Evolutionary conservation across 1,139 yeast genomes (phyloP).

Genomic region (Blastobotrys raffinosifermentans): DNA sequence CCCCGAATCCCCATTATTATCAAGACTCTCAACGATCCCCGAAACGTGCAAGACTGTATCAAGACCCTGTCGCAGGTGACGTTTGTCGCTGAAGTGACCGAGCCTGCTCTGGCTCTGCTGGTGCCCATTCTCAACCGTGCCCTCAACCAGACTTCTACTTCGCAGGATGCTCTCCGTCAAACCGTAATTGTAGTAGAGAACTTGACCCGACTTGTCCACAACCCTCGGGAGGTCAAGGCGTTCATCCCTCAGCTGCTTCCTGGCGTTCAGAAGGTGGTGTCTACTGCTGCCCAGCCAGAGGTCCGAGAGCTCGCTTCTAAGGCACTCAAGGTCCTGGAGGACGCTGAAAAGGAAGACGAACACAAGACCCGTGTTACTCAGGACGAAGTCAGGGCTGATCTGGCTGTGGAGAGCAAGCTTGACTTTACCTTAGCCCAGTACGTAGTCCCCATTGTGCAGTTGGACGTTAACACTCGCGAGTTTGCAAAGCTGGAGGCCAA

Average conservation of each 20-base stretch:
- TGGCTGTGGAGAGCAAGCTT: slow-evolving; percentile 27
- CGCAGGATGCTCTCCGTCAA: slow-evolving; percentile 94
- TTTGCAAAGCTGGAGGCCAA: slow-evolving; percentile 67
- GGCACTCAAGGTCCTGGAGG: slow-evolving; percentile 74
- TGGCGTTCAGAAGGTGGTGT: slow-evolving; percentile 80
- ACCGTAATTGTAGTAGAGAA: slow-evolving; percentile 95
- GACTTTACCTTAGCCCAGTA: slow-evolving; percentile 44
- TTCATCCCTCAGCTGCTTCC: slow-evolving; percentile 84
- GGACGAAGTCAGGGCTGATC: slow-evolving; percentile 48
- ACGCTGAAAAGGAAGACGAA: slow-evolving; percentile 61
- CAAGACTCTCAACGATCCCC: slow-evolving; percentile 84
- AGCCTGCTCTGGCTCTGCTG: slow-evolving; percentile 82
- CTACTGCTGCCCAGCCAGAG: slow-evolving; percentile 92
- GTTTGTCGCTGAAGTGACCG: slow-evolving; percentile 97
- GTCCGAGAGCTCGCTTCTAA: slow-evolving; percentile 89
- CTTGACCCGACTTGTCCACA: slow-evolving; percentile 89
- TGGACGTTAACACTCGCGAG: slow-evolving; percentile 85
- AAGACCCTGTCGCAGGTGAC: slow-evolving; percentile 89
- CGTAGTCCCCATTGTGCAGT: slow-evolving; percentile 50
- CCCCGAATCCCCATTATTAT: slow-evolving; percentile 83
- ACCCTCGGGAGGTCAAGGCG: slow-evolving; percentile 83
- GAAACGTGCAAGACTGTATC: slow-evolving; percentile 82
- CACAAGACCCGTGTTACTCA: slow-evolving; percentile 68
- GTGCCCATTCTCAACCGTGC: slow-evolving; percentile 94
- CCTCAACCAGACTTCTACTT: slow-evolving; percentile 77